phyloP scores from a whole-genome alignment of 805 yeast species.

The Lipomyces spencermartinsiae region DNA sequence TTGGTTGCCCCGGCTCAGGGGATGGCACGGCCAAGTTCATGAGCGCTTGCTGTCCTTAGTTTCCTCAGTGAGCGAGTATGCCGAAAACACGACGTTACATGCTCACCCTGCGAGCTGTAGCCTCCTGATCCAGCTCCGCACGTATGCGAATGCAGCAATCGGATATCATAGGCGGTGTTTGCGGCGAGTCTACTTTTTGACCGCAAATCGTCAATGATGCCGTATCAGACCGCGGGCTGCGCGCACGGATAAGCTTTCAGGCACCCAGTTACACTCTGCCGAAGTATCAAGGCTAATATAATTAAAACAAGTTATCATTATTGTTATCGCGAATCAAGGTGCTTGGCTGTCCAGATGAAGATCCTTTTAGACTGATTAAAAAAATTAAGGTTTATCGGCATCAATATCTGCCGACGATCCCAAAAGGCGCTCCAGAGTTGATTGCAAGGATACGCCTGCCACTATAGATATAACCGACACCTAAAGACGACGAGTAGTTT shows the following conservation, averaged over 20 bases:
- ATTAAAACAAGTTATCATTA: not conserved
- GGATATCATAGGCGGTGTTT: not conserved
- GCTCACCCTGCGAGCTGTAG: not conserved
- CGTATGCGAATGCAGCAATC: not conserved
- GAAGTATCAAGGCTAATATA: not conserved
- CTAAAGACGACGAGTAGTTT: not conserved
- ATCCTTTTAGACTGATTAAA: not conserved
- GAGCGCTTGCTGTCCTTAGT: not conserved
- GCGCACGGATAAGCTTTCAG: not conserved
- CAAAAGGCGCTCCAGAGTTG: not conserved
- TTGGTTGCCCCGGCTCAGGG: too few species aligned
- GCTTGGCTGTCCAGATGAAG: too few species aligned
- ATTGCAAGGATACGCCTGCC: not conserved
- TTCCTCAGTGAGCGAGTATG: not conserved
- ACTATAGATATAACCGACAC: not conserved
- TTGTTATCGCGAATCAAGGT: too few species aligned
- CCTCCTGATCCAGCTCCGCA: not conserved
- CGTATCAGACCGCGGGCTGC: not conserved
- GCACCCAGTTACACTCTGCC: not conserved
- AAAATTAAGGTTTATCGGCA: not conserved
- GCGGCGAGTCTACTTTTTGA: not conserved
- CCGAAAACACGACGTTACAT: not conserved
- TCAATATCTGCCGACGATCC: not conserved
- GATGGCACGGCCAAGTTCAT: not conserved
- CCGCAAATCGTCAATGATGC: not conserved